Conservation (phyloP, 441 rosid species). For the Aleurites moluccanus region DNA sequence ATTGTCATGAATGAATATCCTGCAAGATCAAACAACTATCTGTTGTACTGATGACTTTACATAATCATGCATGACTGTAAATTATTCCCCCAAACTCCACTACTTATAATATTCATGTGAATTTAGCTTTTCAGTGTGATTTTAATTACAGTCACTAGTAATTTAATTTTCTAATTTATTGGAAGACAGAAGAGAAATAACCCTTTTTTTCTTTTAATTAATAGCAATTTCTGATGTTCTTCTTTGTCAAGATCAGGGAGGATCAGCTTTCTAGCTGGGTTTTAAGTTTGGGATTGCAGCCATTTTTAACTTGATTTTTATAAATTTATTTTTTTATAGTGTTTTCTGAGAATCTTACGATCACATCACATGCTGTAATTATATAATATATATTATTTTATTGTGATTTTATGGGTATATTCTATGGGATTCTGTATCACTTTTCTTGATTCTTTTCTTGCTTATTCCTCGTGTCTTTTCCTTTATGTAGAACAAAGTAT, state of each 20-base stretch:
- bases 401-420: background rate
- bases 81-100: no score
- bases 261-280: background rate
- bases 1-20: no score
- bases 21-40: no score
- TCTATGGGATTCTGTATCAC: conserved; percentile 15
- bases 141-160: background rate
- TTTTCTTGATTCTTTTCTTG: background rate
- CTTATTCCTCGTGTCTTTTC: background rate
- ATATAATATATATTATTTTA: background rate
- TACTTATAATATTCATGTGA: background rate
- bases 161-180: background rate
- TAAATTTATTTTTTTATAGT: background rate
- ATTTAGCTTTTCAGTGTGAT: conserved; percentile 17
- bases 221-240: background rate
- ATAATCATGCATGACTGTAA: background rate
- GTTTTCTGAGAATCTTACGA: background rate
- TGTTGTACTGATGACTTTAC: no score
- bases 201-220: background rate
- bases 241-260: background rate
- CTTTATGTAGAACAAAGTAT: no score
- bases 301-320: background rate
- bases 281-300: conserved; percentile 22
- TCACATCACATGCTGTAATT: conserved; percentile 7
- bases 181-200: conserved; percentile 5